Percentiles rank a stretch among this genome's conserved stretches.
These are phyloP conservation scores for Bryoerythrophyllum caledonicum DNA, from an alignment of 225 moss, liverwort and hornwort species.

Conservation along the genomic window DNA sequence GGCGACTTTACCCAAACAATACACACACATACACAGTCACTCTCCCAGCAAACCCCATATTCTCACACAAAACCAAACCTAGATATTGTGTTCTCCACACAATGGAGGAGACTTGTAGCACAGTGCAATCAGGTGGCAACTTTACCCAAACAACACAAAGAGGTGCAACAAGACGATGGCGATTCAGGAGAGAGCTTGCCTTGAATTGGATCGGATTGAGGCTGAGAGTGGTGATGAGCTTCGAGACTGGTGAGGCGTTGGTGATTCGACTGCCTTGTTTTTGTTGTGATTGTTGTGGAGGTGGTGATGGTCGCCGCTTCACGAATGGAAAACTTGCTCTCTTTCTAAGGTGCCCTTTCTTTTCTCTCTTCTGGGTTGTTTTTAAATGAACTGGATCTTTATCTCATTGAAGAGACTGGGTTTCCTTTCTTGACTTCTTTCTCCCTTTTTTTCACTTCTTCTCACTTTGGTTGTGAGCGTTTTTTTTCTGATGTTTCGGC, in stretches of 20 bases:
- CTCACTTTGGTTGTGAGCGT: neutral
- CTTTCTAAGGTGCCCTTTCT: conserved; percentile 33
- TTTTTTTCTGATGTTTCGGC: neutral
- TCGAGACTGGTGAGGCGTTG: neutral
- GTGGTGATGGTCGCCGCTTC: conserved; percentile 35
- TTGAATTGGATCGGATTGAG: neutral
- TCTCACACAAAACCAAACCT: neutral
- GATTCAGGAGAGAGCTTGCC: neutral
- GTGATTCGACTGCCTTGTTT: neutral
- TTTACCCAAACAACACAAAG: neutral
- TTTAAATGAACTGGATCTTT: too few relatives aligned
- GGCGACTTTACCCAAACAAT: neutral
- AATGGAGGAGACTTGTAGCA: neutral
- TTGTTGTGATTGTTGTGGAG: neutral
- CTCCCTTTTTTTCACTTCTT: too few relatives aligned
- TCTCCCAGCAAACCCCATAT: too few relatives aligned
- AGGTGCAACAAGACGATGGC: neutral
- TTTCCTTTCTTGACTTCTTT: neutral
- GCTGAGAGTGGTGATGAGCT: neutral
- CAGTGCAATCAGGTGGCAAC: neutral
- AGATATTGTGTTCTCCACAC: neutral
- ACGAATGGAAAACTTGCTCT: neutral
- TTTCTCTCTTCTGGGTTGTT: conserved; percentile 3
- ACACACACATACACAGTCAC: too few relatives aligned
- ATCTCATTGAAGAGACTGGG: too few relatives aligned